Evolutionary conservation across 2,329 filamentous ascomycete species (phyloP).

Genomic region (Pseudodiploospora longispora): DNA sequence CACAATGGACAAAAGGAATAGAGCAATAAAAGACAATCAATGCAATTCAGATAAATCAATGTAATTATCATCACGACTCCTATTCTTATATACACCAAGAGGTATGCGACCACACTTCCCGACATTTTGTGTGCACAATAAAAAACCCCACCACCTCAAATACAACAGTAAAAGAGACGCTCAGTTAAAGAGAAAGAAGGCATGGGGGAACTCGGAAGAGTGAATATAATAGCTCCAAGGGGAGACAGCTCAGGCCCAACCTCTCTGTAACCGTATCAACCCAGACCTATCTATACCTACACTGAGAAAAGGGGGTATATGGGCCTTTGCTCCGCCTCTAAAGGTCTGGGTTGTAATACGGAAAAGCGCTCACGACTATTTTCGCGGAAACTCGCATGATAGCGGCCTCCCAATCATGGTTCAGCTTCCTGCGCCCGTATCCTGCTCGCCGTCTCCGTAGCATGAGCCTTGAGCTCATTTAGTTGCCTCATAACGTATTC

Average conservation of each 20-base stretch:
- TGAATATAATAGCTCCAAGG: constrained; percentile 12
- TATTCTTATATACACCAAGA: constrained; percentile 7
- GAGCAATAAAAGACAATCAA: too few species aligned
- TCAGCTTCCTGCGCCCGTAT: constrained; percentile 6
- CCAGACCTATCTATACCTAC: constrained; percentile 27
- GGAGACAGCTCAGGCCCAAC: constrained; percentile 5
- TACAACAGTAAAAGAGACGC: constrained; percentile 9
- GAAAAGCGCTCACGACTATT: not conserved
- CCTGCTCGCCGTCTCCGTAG: constrained; percentile 20
- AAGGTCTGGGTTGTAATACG: too few species aligned
- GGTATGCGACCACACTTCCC: not conserved
- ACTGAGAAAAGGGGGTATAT: constrained; percentile 28
- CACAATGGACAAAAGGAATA: too few species aligned
- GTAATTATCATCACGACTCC: constrained; percentile 6
- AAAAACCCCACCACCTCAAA: constrained; percentile 1
- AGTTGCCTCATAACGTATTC: constrained; percentile 62
- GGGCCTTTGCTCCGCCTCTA: constrained; percentile 9
- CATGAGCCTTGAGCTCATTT: constrained; percentile 34
- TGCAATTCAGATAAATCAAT: not conserved
- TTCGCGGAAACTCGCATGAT: too few species aligned
- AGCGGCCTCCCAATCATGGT: not conserved
- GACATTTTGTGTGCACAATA: not conserved
- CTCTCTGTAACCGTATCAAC: constrained; percentile 16
- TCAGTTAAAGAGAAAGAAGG: constrained; percentile 9
- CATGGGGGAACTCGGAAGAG: constrained; percentile 10